A percentile compares a stretch with the other conserved stretches of the same genome.
Conservation (phyloP, 148 eudicot species). For the Simmondsia chinensis region DNA sequence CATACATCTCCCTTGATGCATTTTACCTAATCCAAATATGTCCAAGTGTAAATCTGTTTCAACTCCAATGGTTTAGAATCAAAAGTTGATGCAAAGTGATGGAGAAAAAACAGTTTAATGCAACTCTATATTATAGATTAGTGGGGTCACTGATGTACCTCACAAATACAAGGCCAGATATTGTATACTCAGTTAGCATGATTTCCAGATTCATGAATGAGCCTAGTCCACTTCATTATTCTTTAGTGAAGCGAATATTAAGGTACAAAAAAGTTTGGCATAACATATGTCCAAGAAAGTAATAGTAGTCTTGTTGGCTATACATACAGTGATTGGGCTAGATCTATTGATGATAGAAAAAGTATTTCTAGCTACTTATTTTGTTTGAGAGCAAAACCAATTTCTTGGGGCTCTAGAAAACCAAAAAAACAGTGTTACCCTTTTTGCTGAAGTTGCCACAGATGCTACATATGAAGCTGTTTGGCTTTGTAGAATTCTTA, state of each 20-base stretch:
- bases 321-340: constrained; percentile 8
- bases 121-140: neutral
- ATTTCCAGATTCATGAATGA: too few species aligned
- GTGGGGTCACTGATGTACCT: neutral
- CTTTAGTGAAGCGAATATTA: neutral
- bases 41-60: neutral
- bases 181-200: too few species aligned
- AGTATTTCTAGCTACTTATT: constrained; percentile 5
- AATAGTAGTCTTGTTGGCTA: too few species aligned
- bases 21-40: neutral
- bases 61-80: neutral
- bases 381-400: neutral
- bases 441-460: neutral
- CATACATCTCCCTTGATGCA: too few species aligned
- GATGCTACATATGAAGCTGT: constrained; percentile 1
- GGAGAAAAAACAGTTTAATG: neutral
- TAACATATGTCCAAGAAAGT: too few species aligned
- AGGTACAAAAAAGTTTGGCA: too few species aligned
- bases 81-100: neutral
- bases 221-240: neutral
- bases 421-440: neutral
- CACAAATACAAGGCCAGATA: too few species aligned
- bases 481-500: neutral
- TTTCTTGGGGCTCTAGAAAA: constrained; percentile 5
- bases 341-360: constrained; percentile 5